Conservation (phyloP, 306 rosid genomes). For the Ormosia emarginata region DNA sequence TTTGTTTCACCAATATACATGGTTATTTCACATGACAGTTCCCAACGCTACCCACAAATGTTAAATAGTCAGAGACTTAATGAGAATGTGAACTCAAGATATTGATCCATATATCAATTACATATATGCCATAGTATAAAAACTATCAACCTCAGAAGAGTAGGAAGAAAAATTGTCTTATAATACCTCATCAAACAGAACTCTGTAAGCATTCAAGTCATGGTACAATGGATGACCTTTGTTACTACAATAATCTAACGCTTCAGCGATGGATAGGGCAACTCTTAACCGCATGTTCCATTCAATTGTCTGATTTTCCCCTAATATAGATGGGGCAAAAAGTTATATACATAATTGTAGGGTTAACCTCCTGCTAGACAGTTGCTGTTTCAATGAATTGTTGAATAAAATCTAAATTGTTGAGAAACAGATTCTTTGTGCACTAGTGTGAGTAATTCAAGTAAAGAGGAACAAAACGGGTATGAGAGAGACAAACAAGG, state of each 20-base stretch:
- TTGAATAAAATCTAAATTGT: background rate
- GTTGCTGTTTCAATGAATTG: background rate
- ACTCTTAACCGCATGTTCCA: slow-evolving; percentile 85
- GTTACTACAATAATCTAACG: slow-evolving; percentile 58
- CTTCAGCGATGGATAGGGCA: slow-evolving; percentile 68
- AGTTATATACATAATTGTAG: background rate
- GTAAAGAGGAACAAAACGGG: background rate
- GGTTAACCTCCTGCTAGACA: background rate
- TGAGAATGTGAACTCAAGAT: background rate
- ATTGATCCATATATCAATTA: background rate
- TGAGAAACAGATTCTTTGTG: background rate
- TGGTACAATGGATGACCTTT: slow-evolving; percentile 71
- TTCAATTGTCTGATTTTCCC: slow-evolving; percentile 84
- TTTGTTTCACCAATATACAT: background rate
- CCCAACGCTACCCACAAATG: background rate
- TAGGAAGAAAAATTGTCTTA: background rate
- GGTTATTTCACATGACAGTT: background rate
- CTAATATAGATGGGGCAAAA: slow-evolving; percentile 33
- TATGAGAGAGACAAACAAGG: background rate
- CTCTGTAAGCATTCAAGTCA: slow-evolving; percentile 77
- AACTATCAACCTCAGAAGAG: background rate
- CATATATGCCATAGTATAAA: background rate
- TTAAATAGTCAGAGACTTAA: background rate
- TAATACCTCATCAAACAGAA: slow-evolving; percentile 75
- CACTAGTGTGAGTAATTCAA: background rate